Evolutionary conservation across 75 land plant genomes (phyloP).

Genomic region (Selaginella moellendorffii): DNA sequence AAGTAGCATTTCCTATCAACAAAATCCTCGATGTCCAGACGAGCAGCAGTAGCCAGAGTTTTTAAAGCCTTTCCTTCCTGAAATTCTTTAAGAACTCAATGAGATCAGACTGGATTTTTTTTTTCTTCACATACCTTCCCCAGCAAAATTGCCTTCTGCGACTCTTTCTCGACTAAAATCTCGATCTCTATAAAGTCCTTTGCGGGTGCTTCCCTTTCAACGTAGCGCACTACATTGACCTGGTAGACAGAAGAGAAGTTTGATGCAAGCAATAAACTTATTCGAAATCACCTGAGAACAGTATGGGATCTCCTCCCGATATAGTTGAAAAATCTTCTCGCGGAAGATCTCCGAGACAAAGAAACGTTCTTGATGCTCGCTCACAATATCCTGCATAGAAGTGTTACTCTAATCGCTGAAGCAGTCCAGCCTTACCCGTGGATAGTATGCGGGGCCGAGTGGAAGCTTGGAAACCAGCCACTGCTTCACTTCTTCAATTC

Average conservation of each 20-base stretch:
- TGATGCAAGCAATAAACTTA: conserved; percentile 7
- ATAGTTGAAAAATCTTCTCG: conserved; percentile 87
- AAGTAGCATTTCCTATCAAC: conserved; percentile 73
- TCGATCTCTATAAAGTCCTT: conserved; percentile 86
- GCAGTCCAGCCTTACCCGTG: conserved; percentile 42
- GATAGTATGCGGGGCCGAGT: conserved; percentile 78
- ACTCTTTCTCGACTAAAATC: conserved; percentile 71
- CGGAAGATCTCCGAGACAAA: conserved; percentile 88
- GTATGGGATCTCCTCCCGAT: conserved; percentile 88
- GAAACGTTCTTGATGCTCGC: conserved; percentile 95
- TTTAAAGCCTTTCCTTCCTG: conserved; percentile 70
- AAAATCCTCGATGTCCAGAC: conserved; percentile 96
- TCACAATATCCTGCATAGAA: conserved; percentile 52
- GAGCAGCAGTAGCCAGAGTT: conserved; percentile 80
- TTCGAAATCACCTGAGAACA: conserved; percentile 82
- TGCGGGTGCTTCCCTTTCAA: conserved; percentile 47
- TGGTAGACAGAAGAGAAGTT: conserved; percentile 12
- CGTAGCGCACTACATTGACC: conserved; percentile 76
- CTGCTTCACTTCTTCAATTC: conserved; percentile 75
- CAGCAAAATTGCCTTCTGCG: conserved; percentile 76
- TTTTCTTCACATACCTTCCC: conserved; percentile 84
- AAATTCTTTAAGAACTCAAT: no score
- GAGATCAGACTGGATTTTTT: no score
- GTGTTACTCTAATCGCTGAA: background rate
- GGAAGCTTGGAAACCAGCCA: conserved; percentile 92